A percentile compares a stretch with the other conserved stretches of the same genome.
These are phyloP conservation scores for Cryphonectria parasitica DNA, from an alignment of 2,329 filamentous ascomycete genomes.

Conservation along the genomic window DNA sequence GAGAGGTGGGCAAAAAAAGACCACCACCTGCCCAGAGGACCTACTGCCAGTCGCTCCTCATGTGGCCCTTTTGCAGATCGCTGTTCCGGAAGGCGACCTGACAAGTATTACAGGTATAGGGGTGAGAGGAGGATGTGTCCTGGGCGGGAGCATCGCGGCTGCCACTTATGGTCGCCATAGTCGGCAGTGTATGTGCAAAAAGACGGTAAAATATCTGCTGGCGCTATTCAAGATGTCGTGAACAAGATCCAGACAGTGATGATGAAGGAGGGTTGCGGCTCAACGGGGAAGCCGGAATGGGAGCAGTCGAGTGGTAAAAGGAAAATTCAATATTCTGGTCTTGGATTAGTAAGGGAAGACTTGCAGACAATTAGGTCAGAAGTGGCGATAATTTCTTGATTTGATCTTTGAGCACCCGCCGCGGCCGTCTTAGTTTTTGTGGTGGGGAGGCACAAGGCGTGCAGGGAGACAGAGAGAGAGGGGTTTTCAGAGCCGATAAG, in stretches of 20 bases:
- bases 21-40: constrained; percentile 42
- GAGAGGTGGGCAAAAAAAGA: no score
- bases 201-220: neutral
- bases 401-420: neutral
- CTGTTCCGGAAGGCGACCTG: constrained; percentile 95
- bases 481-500: constrained; percentile 18
- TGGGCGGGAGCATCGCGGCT: constrained; percentile 40
- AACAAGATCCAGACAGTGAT: neutral
- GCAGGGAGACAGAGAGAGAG: no score
- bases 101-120: constrained; percentile 98
- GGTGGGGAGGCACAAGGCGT: constrained; percentile 14
- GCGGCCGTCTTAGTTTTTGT: constrained; percentile 22
- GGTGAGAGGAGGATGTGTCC: constrained; percentile 63
- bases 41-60: constrained; percentile 99
- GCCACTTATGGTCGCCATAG: constrained; percentile 55
- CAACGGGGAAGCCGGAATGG: neutral
- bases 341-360: constrained; percentile 24
- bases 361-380: neutral
- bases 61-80: constrained; percentile 90
- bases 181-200: constrained; percentile 22
- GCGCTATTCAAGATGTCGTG: neutral
- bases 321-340: neutral
- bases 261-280: constrained; percentile 11
- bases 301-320: neutral
- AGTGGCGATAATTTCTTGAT: constrained; percentile 28